phyloP scores from a whole-genome alignment of 2,329 filamentous ascomycete species.

The Amauroascus verrucosus region DNA sequence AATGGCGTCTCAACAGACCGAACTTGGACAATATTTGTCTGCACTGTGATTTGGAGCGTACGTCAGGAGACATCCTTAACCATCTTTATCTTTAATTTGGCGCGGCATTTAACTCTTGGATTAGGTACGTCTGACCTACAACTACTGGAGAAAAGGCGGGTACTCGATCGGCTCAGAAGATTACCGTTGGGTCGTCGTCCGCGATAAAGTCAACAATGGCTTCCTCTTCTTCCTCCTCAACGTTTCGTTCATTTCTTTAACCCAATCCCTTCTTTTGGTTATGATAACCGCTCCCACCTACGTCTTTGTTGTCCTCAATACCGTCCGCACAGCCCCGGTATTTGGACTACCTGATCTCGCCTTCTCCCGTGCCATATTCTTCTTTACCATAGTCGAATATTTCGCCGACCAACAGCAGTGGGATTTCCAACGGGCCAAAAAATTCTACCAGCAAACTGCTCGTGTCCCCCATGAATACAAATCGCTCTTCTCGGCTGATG shows the following conservation, averaged over 20 bases:
- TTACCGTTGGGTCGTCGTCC: conserved; percentile 80
- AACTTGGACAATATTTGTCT: conserved; percentile 60
- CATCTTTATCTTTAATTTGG: background rate
- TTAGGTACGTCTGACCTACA: conserved; percentile 74
- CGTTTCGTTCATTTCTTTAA: conserved; percentile 74
- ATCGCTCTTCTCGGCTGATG: conserved; percentile 51
- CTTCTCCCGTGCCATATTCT: conserved; percentile 47
- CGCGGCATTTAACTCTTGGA: background rate
- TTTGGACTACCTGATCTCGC: conserved; percentile 51
- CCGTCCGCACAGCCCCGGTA: conserved; percentile 45
- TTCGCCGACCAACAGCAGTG: conserved; percentile 91
- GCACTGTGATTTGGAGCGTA: conserved; percentile 71
- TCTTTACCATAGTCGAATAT: conserved; percentile 56
- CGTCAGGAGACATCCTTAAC: conserved; percentile 25
- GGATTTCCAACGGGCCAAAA: conserved; percentile 76
- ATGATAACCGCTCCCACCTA: conserved; percentile 73
- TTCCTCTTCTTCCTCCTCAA: conserved; percentile 80
- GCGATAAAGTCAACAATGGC: conserved; percentile 55
- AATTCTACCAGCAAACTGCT: conserved; percentile 60
- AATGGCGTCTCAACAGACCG: conserved; percentile 59
- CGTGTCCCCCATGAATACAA: conserved; percentile 52
- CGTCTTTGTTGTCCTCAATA: conserved; percentile 57
- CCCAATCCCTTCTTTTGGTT: conserved; percentile 74
- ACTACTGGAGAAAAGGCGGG: conserved; percentile 93
- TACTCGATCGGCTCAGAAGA: conserved; percentile 85